Evolutionary conservation across 257 asterid species (phyloP), one percentile per base, ranked within the genome.

Genomic region (Solanum habrochaites): DNA sequence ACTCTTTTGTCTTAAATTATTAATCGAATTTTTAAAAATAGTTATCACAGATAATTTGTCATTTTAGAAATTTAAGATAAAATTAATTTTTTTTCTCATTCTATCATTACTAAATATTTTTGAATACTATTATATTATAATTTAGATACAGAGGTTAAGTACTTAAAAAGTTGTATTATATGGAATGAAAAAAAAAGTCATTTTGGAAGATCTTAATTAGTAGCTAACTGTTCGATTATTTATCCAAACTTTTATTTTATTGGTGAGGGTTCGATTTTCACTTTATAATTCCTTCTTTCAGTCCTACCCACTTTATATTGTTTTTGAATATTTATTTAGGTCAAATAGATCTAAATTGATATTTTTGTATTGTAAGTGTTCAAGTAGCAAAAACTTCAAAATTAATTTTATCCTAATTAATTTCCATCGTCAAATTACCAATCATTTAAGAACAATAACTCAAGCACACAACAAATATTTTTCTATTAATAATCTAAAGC

Each of bases 21-120:
- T 0, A 23, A 21, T 0, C 0, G 69, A 6, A 62, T 10, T 62
- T 23, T 23, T 9, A 23, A 62, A 62, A 62, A 62, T 62, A 0
- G 14, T 62, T 62, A 10, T 23, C 2, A 4, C 0, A 62, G 11
- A 62, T 10, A 23, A 62, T 23, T 62, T 62, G 14, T 62, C 2
- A 62, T 10, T 62, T 62, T 62, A 62, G 1, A 62, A 62, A 11
- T 62, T 62, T 0, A 21, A 23, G 7, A 23, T 62, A 62, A 10
- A 60, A 60, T 23, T 60, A 23, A 4, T 60, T 23, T 23, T 3
- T 60, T 47, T 60, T 60, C 7, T 60, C 29, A 60, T 60, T 60
- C n/a, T 60, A 60, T 60, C 1, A 14, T 60, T 60, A 10, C 29
- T 60, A 60, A 4, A 23, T 60, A 11, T 5, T 23, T 23, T 60